phyloP scores from a whole-genome alignment of 2,329 filamentous ascomycete genomes.

The Pleurostoma richardsiae region DNA sequence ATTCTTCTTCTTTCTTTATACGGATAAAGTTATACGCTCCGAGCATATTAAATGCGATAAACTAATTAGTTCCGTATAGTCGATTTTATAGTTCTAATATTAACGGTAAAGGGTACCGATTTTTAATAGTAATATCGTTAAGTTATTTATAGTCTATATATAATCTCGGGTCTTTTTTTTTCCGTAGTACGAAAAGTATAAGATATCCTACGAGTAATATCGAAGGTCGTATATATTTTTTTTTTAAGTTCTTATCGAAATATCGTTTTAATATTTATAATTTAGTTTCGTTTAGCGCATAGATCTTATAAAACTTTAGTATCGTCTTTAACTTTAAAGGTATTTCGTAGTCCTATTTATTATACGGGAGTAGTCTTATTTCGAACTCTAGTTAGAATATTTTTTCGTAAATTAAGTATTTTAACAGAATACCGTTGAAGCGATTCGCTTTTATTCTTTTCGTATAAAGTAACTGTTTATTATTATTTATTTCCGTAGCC shows the following conservation, averaged over 20 bases:
- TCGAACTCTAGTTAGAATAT: background rate
- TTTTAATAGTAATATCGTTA: constrained; percentile 15
- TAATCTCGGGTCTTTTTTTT: constrained; percentile 5
- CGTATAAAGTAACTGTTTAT: constrained; percentile 10
- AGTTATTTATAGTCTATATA: constrained; percentile 13
- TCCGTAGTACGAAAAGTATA: constrained; percentile 4
- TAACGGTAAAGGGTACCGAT: constrained; percentile 11
- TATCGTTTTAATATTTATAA: constrained; percentile 6
- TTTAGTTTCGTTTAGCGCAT: constrained; percentile 1
- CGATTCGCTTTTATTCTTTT: constrained; percentile 1
- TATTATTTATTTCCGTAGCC: constrained; percentile 15
- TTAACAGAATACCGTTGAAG: background rate
- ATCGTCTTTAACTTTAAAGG: background rate
- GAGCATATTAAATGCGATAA: constrained; percentile 14
- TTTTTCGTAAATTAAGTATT: background rate
- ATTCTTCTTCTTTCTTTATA: constrained; percentile 17
- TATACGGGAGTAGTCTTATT: background rate
- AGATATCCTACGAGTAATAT: constrained; percentile 4
- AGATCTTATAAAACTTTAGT: background rate
- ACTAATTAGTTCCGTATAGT: constrained; percentile 4
- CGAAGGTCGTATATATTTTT: constrained; percentile 3
- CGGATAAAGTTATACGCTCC: constrained; percentile 12
- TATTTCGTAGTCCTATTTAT: background rate
- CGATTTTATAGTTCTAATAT: constrained; percentile 11
- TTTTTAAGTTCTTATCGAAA: constrained; percentile 5